Evolutionary conservation across 2,329 filamentous ascomycete species (phyloP).

Genomic region (Raffaelea arxii): DNA sequence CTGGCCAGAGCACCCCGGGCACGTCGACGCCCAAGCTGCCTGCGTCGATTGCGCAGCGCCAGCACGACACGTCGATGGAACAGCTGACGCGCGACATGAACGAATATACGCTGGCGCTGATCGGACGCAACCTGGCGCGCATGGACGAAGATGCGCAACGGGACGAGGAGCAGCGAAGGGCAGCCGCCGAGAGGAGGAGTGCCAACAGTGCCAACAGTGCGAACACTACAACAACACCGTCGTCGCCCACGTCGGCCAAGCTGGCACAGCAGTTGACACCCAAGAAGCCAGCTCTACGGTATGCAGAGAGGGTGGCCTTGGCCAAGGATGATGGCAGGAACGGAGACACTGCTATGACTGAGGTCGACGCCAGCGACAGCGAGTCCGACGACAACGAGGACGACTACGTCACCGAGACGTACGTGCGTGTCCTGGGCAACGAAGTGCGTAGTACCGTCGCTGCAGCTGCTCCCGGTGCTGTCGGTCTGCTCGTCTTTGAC

Average conservation of each 20-base stretch:
- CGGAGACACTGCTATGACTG: slow-evolving; percentile 22
- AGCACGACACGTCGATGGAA: slow-evolving; percentile 34
- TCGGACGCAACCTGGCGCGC: slow-evolving; percentile 40
- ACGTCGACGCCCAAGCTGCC: no score
- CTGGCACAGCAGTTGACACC: slow-evolving; percentile 25
- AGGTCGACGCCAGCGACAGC: slow-evolving; percentile 30
- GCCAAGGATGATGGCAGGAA: slow-evolving; percentile 12
- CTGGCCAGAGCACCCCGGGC: no score
- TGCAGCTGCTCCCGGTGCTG: slow-evolving; percentile 34
- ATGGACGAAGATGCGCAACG: slow-evolving; percentile 26
- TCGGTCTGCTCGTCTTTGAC: slow-evolving; percentile 48
- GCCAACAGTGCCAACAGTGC: no score
- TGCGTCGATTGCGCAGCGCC: slow-evolving; percentile 16
- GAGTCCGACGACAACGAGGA: slow-evolving; percentile 36
- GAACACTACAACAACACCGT: slow-evolving; percentile 9
- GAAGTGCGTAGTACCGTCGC: slow-evolving; percentile 18
- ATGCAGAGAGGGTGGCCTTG: not conserved
- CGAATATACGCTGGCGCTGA: slow-evolving; percentile 48
- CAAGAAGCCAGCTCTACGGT: not conserved
- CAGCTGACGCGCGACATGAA: slow-evolving; percentile 46
- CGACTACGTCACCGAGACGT: slow-evolving; percentile 56
- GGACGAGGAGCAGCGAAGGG: not conserved
- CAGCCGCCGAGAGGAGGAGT: slow-evolving; percentile 6
- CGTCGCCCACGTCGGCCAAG: not conserved
- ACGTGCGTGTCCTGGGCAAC: slow-evolving; percentile 47